phyloP scores from a whole-genome alignment of 331 rosid genomes.

The Arachis monticola region DNA sequence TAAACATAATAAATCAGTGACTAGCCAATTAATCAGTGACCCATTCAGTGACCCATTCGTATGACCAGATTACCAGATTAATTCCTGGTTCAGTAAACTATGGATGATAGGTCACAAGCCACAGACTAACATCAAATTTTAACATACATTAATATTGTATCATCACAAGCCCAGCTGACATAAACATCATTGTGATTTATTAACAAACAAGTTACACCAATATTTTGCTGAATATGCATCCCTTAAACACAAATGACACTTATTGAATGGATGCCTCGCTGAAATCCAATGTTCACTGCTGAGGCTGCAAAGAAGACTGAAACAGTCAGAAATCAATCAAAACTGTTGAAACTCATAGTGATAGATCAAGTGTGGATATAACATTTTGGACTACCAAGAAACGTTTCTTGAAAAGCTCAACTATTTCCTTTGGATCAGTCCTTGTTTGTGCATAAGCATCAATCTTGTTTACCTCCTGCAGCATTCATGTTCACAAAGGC shows the following conservation, averaged over 20 bases:
- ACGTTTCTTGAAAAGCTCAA: slow-evolving; percentile 47
- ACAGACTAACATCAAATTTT: neutral
- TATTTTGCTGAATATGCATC: slow-evolving; percentile 27
- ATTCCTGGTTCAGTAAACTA: no score
- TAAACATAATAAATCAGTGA: no score
- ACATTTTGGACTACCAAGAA: slow-evolving; percentile 45
- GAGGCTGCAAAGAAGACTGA: slow-evolving; percentile 41
- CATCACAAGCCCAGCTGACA: slow-evolving; percentile 25
- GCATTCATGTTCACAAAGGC: slow-evolving; percentile 7
- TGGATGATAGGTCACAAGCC: no score
- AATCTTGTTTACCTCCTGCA: slow-evolving; percentile 65
- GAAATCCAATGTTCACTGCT: slow-evolving; percentile 39
- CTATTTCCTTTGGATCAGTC: slow-evolving; percentile 44
- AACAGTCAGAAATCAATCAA: slow-evolving; percentile 7
- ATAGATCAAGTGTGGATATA: neutral
- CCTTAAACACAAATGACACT: slow-evolving; percentile 5
- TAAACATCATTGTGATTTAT: slow-evolving; percentile 3
- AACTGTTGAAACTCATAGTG: slow-evolving; percentile 12
- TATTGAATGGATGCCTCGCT: neutral
- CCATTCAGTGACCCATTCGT: no score
- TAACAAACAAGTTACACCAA: slow-evolving; percentile 5
- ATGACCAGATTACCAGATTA: no score
- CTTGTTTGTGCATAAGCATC: slow-evolving; percentile 61
- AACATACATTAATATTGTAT: neutral
- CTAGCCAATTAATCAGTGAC: no score